Conservation (phyloP, 495 filamentous ascomycete genomes). For the Aspergillus wentii region DNA sequence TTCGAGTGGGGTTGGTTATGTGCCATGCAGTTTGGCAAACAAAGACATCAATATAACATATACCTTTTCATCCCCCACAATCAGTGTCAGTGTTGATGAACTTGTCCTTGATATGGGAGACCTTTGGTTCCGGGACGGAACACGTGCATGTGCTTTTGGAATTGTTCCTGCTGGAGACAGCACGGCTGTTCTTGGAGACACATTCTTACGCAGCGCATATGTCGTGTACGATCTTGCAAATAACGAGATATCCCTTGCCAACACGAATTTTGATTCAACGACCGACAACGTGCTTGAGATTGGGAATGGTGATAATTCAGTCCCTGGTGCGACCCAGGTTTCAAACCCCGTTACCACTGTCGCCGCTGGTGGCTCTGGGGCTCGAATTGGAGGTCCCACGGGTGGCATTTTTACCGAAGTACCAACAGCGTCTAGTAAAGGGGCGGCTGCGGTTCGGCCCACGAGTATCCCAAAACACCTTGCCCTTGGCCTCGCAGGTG, state of each 20-base stretch:
- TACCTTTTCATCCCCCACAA: slow-evolving; percentile 61
- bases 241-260: slow-evolving; percentile 82
- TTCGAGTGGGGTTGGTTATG: slow-evolving; percentile 49
- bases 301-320: slow-evolving; percentile 50
- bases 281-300: slow-evolving; percentile 67
- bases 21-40: slow-evolving; percentile 66
- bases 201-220: slow-evolving; percentile 87
- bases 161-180: slow-evolving; percentile 66
- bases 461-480: slow-evolving; percentile 20
- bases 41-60: slow-evolving; percentile 59
- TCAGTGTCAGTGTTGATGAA: slow-evolving; percentile 70
- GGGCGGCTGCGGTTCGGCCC: slow-evolving; percentile 6
- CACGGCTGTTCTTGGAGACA: slow-evolving; percentile 78
- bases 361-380: slow-evolving; percentile 29
- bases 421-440: slow-evolving; percentile 16
- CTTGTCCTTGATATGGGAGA: slow-evolving; percentile 63
- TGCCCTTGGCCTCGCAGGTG: slow-evolving; percentile 21
- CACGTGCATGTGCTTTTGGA: slow-evolving; percentile 65
- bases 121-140: slow-evolving; percentile 58
- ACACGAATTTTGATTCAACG: slow-evolving; percentile 77
- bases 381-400: slow-evolving; percentile 28
- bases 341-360: slow-evolving; percentile 54
- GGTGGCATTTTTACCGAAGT: slow-evolving; percentile 12
- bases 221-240: slow-evolving; percentile 88
- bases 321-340: slow-evolving; percentile 70